A percentile compares a stretch with the other conserved stretches of the same genome.
These are phyloP conservation scores for Russula foetens DNA, from an alignment of 768 basidiomycete genomes.

Conservation along the genomic window DNA sequence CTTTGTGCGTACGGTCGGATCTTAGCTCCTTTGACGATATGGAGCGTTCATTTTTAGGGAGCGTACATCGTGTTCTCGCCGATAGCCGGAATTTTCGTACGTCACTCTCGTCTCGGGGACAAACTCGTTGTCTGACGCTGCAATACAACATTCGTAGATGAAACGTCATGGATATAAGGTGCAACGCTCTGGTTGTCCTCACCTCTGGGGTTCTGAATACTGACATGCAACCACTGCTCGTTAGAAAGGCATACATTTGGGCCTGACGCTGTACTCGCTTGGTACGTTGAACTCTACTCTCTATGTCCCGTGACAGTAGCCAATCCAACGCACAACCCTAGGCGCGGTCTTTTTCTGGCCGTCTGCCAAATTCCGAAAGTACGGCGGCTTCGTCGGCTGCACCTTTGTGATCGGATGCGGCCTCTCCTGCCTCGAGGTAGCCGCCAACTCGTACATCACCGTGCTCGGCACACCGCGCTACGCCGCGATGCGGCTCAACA, in stretches of 20 bases:
- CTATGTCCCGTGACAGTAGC: conserved; percentile 21
- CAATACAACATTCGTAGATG: conserved; percentile 34
- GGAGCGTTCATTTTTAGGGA: conserved; percentile 30
- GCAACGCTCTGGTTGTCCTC: background rate
- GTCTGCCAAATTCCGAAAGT: conserved; percentile 56
- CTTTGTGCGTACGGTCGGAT: conserved; percentile 34
- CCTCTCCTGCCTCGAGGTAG: conserved; percentile 57
- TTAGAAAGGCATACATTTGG: conserved; percentile 55
- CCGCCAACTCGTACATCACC: conserved; percentile 75
- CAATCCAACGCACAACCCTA: conserved; percentile 14
- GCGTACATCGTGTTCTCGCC: conserved; percentile 58
- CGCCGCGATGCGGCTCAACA: conserved; percentile 68
- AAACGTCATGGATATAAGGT: conserved; percentile 58
- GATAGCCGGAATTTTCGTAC: conserved; percentile 46
- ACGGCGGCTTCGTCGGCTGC: conserved; percentile 66
- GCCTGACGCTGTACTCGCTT: conserved; percentile 49
- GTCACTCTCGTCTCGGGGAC: conserved; percentile 23
- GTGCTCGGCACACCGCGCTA: conserved; percentile 60
- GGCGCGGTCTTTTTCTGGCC: conserved; percentile 80
- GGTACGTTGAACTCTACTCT: conserved; percentile 27
- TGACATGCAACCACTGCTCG: background rate
- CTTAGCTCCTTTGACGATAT: background rate
- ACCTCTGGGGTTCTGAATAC: background rate
- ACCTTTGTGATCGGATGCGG: conserved; percentile 69
- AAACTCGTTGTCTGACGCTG: background rate